A percentile compares a stretch with the other conserved stretches of the same genome.
phyloP scores from a whole-genome alignment of 495 filamentous ascomycete genomes.

The Schizothecium vesticola region DNA sequence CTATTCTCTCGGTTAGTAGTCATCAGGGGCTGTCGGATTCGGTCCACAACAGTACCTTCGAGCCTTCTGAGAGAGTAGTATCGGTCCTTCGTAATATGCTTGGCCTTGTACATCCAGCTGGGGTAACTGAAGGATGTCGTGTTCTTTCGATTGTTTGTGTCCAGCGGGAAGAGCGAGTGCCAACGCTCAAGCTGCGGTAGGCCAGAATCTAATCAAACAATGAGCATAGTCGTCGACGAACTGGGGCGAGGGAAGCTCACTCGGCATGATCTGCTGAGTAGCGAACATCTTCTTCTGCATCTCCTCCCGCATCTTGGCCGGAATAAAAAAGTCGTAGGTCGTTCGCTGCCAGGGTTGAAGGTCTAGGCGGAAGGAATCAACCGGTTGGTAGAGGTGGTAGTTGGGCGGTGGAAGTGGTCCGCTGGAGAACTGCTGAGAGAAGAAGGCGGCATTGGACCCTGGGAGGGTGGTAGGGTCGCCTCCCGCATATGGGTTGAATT shows the following conservation, averaged over 20 bases:
- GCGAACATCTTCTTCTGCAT: conserved; percentile 85
- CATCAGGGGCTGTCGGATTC: not conserved
- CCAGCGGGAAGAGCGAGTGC: conserved; percentile 86
- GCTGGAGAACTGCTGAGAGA: conserved; percentile 36
- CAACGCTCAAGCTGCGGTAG: conserved; percentile 78
- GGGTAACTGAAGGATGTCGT: conserved; percentile 72
- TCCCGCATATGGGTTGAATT: conserved; percentile 59
- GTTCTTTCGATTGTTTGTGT: conserved; percentile 68
- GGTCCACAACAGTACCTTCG: conserved; percentile 47
- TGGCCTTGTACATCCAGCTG: conserved; percentile 95
- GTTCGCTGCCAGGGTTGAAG: conserved; percentile 75
- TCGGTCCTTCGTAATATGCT: conserved; percentile 77
- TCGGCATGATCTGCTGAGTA: conserved; percentile 75
- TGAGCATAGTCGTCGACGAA: not conserved
- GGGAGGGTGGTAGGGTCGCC: conserved; percentile 48
- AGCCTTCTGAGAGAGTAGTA: conserved; percentile 79
- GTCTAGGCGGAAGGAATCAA: conserved; percentile 74
- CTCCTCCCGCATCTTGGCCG: conserved; percentile 77
- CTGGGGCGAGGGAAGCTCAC: conserved; percentile 39
- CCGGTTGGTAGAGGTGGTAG: conserved; percentile 89
- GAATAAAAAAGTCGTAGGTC: conserved; percentile 85
- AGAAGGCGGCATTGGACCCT: conserved; percentile 50
- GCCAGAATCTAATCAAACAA: conserved; percentile 42
- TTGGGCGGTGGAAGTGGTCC: conserved; percentile 67
- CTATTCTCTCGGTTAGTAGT: conserved; percentile 6